A percentile compares a stretch with the other conserved stretches of the same genome.
These are phyloP conservation scores for Sechiopsis laciniata DNA, from an alignment of 306 rosid genomes.

Conservation along the genomic window DNA sequence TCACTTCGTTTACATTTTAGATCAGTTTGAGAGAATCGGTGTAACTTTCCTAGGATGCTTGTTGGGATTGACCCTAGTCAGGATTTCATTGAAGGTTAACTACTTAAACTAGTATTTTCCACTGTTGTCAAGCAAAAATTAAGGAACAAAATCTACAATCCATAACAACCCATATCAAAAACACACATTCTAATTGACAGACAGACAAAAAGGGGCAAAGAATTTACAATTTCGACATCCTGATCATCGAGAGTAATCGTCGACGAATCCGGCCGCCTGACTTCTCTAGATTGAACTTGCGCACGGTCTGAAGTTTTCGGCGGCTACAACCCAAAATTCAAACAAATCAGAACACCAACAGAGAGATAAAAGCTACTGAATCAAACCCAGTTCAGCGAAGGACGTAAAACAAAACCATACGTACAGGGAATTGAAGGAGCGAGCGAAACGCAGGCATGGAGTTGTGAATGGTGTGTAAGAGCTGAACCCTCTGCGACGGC, in stretches of 20 bases:
- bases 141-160: neutral
- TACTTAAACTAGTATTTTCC: neutral
- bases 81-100: neutral
- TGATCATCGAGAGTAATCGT: slow-evolving; percentile 84
- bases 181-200: neutral
- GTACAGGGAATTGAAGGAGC: slow-evolving; percentile 68
- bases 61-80: neutral
- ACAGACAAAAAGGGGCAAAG: neutral
- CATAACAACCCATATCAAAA: neutral
- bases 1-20: neutral
- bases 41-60: neutral
- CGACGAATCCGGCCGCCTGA: slow-evolving; percentile 64
- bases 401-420: neutral
- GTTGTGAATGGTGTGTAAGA: slow-evolving; percentile 70
- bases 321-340: slow-evolving; percentile 38
- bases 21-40: neutral
- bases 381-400: neutral
- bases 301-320: slow-evolving; percentile 77
- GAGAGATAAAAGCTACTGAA: neutral
- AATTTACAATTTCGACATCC: slow-evolving; percentile 77
- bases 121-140: neutral
- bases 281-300: slow-evolving; percentile 73
- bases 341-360: neutral
- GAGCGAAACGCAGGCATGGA: slow-evolving; percentile 53
- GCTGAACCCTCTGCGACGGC: slow-evolving; percentile 63